Base-by-base conservation (phyloP, 148 eudicot species). In the Chenopodium quinoa region DNA sequence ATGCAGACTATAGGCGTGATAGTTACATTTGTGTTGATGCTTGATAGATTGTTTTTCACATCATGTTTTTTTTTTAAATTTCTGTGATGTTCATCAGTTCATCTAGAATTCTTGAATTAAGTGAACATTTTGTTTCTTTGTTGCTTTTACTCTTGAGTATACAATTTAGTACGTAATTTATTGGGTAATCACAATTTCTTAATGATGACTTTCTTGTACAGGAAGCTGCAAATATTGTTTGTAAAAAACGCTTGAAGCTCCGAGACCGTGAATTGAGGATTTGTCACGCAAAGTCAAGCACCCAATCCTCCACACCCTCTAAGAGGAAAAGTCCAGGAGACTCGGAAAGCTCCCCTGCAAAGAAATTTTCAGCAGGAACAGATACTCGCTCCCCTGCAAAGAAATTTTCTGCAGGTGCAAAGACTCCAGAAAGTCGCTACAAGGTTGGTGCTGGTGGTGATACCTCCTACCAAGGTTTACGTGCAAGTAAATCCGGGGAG, bases 241-340 rank as follows among this genome's bases (percentile, higher is more conserved):
- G 87, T 48, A 93, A 83, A 82, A 96, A 82, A 65, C 93, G 80
- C 75, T 81, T 96, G 87, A 92, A 87, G 90, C 86, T 96, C 22
- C 90, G 97, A 58, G 98, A 96, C 75, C 91, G 99, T 69, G 97
- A 92, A 71, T 82, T 96, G 37, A 86, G 99, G 82, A 77, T 96
- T 22, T 82, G 80, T 80, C 97, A 89, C 75, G 90, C 97, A 75
- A 92, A 89, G 78, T 71, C 97, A 25, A 71, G 80, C 84, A 65
- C 86, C 47, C 60, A 76, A 74, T 48, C 83, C 73, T 86, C 90
- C 84, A 90, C 93, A 22, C 93, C 93, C 11, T 78, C 90, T 20
- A 91, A 93, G 89, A 86, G 97, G 80, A 88, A 88, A 85, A 79
- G 56, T 77, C 69, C 80, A 22, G 85, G 79, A 6, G 87, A 88